Percentiles rank a stretch among this genome's conserved stretches.
Evolutionary conservation across 805 yeast genomes (phyloP).

Genomic region (Ogataea angusta): DNA sequence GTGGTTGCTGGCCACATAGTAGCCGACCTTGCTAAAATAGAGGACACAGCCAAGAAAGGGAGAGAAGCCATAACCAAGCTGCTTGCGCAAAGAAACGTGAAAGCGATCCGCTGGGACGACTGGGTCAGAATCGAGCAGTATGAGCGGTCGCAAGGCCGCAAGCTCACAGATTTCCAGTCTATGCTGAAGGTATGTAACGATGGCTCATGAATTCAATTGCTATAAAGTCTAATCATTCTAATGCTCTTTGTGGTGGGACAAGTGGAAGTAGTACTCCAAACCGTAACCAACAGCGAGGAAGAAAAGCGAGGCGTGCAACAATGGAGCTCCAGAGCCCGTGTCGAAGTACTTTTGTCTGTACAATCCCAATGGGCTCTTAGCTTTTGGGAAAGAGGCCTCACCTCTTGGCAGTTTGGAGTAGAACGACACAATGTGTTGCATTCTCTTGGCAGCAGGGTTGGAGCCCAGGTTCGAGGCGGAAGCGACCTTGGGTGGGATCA

Average conservation of each 20-base stretch:
- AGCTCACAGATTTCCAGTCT: conserved; percentile 44
- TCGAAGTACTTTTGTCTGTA: conserved; percentile 86
- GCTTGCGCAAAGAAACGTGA: conserved; percentile 18
- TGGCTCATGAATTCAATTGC: conserved; percentile 13
- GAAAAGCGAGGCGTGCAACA: conserved; percentile 69
- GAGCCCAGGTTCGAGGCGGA: conserved; percentile 92
- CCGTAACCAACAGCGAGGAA: conserved; percentile 79
- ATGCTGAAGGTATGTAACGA: conserved; percentile 40
- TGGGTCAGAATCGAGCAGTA: conserved; percentile 58
- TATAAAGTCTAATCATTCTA: conserved; percentile 23
- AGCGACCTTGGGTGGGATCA: conserved; percentile 98
- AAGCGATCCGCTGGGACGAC: conserved; percentile 55
- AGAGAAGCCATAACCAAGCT: conserved; percentile 28
- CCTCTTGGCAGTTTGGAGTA: conserved; percentile 97
- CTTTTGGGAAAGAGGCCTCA: conserved; percentile 70
- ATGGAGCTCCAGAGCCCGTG: conserved; percentile 80
- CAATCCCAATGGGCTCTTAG: conserved; percentile 65
- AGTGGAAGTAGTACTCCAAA: conserved; percentile 91
- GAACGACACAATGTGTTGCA: conserved; percentile 91
- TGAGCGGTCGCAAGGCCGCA: conserved; percentile 60
- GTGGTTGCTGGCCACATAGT: conserved; percentile 65
- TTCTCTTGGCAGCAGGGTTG: conserved; percentile 95
- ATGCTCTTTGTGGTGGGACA: conserved; percentile 56
- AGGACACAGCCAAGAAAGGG: conserved; percentile 28
- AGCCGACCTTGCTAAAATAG: conserved; percentile 39